phyloP scores from a whole-genome alignment of 257 asterid genomes.

The Nyctanthes arbortristis region DNA sequence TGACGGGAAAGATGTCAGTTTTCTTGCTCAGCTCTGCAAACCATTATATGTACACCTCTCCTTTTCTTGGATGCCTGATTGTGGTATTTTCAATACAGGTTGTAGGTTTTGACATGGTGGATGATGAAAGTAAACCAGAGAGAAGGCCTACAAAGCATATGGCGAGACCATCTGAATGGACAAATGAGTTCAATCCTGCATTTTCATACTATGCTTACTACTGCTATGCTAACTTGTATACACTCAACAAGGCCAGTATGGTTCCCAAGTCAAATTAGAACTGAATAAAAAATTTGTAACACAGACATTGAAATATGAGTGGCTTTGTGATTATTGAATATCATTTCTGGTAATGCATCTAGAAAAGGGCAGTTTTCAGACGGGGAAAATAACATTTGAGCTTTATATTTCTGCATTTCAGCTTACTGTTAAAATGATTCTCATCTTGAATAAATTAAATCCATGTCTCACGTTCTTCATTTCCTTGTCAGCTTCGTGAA shows the following conservation, averaged over 20 bases:
- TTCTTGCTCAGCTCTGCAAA: conserved; percentile 17
- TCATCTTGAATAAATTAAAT: conserved; percentile 3
- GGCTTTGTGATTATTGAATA: conserved; percentile 15
- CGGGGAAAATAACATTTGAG: conserved; percentile 14
- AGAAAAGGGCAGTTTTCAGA: conserved; percentile 18
- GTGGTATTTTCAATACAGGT: conserved; percentile 50
- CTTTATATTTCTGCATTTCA: neutral
- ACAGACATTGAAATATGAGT: conserved; percentile 8
- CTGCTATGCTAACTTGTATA: conserved; percentile 87
- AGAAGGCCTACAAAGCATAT: conserved; percentile 97
- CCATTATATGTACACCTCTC: neutral
- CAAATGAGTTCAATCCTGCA: conserved; percentile 89
- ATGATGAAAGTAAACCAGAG: conserved; percentile 99
- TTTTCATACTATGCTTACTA: conserved; percentile 94
- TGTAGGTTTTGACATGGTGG: conserved; percentile 93
- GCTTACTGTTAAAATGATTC: neutral
- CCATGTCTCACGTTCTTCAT: conserved; percentile 16
- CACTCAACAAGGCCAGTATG: conserved; percentile 75
- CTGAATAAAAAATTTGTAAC: conserved; percentile 11
- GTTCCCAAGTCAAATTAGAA: conserved; percentile 21
- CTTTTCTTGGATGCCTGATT: conserved; percentile 19
- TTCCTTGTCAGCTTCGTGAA: conserved; percentile 79
- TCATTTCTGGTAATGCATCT: conserved; percentile 19
- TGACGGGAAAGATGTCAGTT: conserved; percentile 8
- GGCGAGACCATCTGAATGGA: conserved; percentile 94